Evolutionary conservation across 2,329 filamentous ascomycete species (phyloP).

Genomic region (Aspergillus fijiensis): DNA sequence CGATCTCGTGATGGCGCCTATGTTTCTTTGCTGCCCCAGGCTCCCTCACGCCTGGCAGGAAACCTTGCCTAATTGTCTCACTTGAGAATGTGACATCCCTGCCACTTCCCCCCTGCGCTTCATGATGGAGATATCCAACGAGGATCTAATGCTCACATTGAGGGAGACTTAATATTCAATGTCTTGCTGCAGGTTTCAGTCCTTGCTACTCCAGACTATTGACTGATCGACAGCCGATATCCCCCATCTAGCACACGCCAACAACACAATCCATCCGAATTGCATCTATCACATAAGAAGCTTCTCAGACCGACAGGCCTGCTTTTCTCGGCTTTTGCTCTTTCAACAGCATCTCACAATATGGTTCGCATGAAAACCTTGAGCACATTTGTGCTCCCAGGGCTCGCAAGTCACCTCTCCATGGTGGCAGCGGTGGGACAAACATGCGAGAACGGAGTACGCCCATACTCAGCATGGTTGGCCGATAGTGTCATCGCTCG

Average conservation of each 20-base stretch:
- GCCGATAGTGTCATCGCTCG: conserved; percentile 29
- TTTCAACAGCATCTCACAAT: not conserved
- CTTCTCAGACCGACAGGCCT: not conserved
- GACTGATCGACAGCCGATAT: not conserved
- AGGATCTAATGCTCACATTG: not conserved
- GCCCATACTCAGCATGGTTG: conserved; percentile 28
- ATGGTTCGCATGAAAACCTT: not conserved
- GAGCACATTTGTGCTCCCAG: not conserved
- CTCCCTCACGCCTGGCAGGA: not conserved
- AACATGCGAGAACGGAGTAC: conserved; percentile 1
- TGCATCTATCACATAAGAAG: not conserved
- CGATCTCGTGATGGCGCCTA: not conserved
- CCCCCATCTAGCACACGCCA: not conserved
- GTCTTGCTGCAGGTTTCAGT: not conserved
- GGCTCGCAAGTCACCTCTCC: not conserved
- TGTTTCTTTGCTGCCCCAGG: not conserved
- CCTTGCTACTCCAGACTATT: not conserved
- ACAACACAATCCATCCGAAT: not conserved
- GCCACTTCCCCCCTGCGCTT: not conserved
- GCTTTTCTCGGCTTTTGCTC: not conserved
- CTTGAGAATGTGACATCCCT: not conserved
- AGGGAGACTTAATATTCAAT: not conserved
- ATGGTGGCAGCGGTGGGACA: not conserved
- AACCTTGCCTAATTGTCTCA: not conserved
- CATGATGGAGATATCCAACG: not conserved